Percentiles rank a stretch among this genome's conserved stretches.
Evolutionary conservation across 768 basidiomycete genomes (phyloP).

Genomic region (Leccinum sublutescens): DNA sequence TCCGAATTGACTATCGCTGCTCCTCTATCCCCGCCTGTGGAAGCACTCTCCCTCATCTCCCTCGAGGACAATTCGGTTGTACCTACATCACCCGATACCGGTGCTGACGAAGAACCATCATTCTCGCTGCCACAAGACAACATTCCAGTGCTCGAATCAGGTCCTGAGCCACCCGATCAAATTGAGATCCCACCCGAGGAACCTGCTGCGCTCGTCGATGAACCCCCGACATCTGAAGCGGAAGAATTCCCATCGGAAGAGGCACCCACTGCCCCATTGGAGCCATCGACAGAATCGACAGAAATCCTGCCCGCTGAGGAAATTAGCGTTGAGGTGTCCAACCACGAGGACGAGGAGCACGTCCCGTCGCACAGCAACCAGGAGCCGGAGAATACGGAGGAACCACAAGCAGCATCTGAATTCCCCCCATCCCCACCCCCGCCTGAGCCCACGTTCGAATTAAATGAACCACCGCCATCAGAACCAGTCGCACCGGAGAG

Average conservation of each 20-base stretch:
- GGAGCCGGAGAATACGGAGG: background rate
- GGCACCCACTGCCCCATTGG: background rate
- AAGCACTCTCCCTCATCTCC: conserved; percentile 26
- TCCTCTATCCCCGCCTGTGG: conserved; percentile 30
- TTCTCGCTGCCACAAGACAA: conserved; percentile 6
- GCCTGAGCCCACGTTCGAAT: conserved; percentile 19
- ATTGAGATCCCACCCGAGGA: conserved; percentile 2
- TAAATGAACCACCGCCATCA: conserved; percentile 32
- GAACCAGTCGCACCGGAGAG: conserved; percentile 34
- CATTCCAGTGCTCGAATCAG: conserved; percentile 6
- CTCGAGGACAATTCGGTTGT: conserved; percentile 18
- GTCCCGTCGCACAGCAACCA: conserved; percentile 1
- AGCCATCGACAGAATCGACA: conserved; percentile 5
- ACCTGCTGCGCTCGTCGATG: background rate
- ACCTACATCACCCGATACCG: background rate
- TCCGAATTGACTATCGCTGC: conserved; percentile 19
- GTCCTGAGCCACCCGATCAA: conserved; percentile 9
- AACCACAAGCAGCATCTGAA: conserved; percentile 8
- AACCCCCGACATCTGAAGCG: conserved; percentile 1
- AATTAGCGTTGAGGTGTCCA: background rate
- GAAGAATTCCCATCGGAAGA: conserved; percentile 13
- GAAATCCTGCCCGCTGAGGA: conserved; percentile 3
- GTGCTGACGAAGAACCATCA: background rate
- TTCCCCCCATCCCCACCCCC: background rate
- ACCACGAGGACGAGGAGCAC: conserved; percentile 8